These are phyloP conservation scores for Salix suchowensis DNA, from an alignment of 345 rosid species.

Conservation along the genomic window DNA sequence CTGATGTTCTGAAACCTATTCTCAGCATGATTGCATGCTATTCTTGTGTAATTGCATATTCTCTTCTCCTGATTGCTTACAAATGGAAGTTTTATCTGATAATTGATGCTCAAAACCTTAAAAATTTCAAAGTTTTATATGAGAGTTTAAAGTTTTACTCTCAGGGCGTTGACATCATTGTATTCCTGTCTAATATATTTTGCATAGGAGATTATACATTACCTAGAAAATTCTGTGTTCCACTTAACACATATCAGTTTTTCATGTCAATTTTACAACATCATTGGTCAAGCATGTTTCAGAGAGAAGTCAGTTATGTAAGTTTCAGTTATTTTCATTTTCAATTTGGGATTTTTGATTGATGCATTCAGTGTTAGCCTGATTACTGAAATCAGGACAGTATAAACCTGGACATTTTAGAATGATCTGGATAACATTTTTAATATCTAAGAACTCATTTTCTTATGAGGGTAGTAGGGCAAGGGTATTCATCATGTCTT, in stretches of 20 bases:
- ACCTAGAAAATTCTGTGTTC: background rate
- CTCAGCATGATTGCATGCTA: background rate
- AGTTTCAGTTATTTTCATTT: background rate
- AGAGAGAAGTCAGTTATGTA: background rate
- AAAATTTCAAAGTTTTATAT: background rate
- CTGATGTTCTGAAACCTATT: conserved; percentile 4
- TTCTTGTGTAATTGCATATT: background rate
- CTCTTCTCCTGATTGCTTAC: background rate
- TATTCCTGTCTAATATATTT: background rate
- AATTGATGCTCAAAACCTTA: background rate
- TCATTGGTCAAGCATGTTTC: background rate
- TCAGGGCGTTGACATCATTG: background rate
- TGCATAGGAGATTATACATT: background rate
- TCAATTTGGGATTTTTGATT: background rate
- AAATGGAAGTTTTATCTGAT: background rate
- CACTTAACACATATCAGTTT: background rate
- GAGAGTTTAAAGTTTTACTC: background rate
- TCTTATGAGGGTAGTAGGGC: background rate
- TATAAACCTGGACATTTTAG: background rate
- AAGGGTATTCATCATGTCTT: background rate
- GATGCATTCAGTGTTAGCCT: background rate
- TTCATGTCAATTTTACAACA: background rate
- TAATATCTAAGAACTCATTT: background rate
- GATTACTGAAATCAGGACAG: background rate
- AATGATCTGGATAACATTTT: background rate